Conservation (phyloP, 306 rosid species). For the Malus sylvestris region DNA sequence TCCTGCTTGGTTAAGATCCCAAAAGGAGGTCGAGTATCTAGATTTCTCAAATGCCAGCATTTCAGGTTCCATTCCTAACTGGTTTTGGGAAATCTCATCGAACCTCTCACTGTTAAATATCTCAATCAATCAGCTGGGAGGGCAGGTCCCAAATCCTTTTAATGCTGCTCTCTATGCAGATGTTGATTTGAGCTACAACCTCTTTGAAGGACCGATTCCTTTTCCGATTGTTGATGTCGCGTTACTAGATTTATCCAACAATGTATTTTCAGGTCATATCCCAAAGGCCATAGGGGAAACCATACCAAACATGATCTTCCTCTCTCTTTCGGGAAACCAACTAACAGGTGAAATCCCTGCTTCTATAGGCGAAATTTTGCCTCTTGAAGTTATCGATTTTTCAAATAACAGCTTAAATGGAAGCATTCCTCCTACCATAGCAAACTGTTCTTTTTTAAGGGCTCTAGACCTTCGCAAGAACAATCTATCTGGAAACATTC, state of each 20-base stretch:
- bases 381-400: constrained; percentile 21
- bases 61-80: constrained; percentile 26
- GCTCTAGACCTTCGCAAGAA: constrained; percentile 33
- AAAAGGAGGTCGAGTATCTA: background rate
- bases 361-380: constrained; percentile 7
- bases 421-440: constrained; percentile 27
- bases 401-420: constrained; percentile 35
- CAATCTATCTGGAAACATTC: constrained; percentile 24
- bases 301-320: constrained; percentile 1
- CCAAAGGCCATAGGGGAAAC: constrained; percentile 15
- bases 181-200: constrained; percentile 33
- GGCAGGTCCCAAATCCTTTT: constrained; percentile 27
- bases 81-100: constrained; percentile 41
- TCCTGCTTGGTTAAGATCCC: constrained; percentile 42
- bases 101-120: constrained; percentile 15
- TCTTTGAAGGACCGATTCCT: constrained; percentile 31
- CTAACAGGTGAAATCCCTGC: constrained; percentile 35
- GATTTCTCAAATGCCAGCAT: constrained; percentile 41
- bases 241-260: constrained; percentile 38
- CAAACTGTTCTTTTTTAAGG: constrained; percentile 17
- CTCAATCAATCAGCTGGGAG: constrained; percentile 26
- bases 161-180: background rate
- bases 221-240: background rate
- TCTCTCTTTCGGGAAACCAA: constrained; percentile 33
- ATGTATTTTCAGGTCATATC: constrained; percentile 28